A percentile compares a stretch with the other conserved stretches of the same genome.
These are phyloP conservation scores for Guadua angustifolia DNA, from an alignment of 176 grass and related monocot genomes.

Conservation along the genomic window DNA sequence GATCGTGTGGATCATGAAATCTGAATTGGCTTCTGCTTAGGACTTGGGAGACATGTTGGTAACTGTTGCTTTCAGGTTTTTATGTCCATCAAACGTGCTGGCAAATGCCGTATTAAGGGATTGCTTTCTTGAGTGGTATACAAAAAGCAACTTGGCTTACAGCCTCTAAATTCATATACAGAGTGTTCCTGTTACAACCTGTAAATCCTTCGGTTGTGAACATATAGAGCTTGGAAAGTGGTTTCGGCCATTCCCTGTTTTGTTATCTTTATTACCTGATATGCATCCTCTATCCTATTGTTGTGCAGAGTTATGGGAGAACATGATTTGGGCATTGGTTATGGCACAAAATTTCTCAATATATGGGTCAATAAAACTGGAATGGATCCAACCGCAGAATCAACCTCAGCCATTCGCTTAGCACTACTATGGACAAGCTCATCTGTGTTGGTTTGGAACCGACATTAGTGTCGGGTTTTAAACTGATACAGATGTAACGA, in stretches of 20 bases:
- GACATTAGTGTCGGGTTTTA: too few species aligned
- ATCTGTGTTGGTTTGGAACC: too few species aligned
- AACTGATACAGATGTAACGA: too few species aligned
- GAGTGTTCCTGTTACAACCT: neutral
- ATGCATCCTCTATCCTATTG: neutral
- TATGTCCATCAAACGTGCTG: neutral
- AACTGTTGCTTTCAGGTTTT: slow-evolving; percentile 22
- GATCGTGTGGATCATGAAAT: neutral
- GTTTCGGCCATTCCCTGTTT: neutral
- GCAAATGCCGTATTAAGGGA: neutral
- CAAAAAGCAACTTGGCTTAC: neutral
- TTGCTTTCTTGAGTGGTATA: neutral
- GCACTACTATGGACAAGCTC: too few species aligned
- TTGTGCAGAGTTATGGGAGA: neutral
- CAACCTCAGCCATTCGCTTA: too few species aligned
- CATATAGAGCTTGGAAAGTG: neutral
- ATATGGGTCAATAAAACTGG: too few species aligned
- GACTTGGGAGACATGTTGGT: neutral
- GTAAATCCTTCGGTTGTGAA: too few species aligned
- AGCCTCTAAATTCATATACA: neutral
- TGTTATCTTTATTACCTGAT: neutral
- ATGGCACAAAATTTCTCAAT: too few species aligned
- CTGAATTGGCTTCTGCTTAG: neutral
- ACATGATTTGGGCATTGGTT: too few species aligned
- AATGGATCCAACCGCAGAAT: too few species aligned